phyloP scores from a whole-genome alignment of 2,329 filamentous ascomycete species.

The Paraphaeosphaeria sporulosa region DNA sequence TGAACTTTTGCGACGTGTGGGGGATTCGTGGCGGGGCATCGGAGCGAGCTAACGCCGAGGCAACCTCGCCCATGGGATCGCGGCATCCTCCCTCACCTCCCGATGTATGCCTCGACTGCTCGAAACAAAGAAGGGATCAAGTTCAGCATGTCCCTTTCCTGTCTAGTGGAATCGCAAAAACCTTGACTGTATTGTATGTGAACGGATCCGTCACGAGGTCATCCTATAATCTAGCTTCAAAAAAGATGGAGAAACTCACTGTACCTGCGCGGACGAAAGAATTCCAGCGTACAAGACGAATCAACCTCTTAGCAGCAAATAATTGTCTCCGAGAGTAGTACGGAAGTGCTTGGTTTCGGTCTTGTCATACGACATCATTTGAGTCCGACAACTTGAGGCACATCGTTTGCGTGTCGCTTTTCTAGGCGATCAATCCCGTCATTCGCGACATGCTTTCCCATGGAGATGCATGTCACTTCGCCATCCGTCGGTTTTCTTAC shows the following conservation, averaged over 20 bases:
- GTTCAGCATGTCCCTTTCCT: background rate
- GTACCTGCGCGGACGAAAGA: background rate
- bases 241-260: background rate
- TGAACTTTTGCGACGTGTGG: slow-evolving; percentile 10
- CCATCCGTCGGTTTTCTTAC: background rate
- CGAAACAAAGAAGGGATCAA: background rate
- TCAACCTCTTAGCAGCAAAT: background rate
- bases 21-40: slow-evolving; percentile 4
- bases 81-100: background rate
- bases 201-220: no score
- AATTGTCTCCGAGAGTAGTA: no score
- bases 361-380: no score
- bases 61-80: background rate
- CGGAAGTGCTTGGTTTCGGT: background rate
- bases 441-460: background rate
- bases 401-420: background rate
- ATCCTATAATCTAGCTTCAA: background rate
- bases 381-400: background rate
- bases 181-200: no score
- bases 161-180: background rate
- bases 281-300: background rate
- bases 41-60: slow-evolving; percentile 11
- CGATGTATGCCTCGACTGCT: background rate
- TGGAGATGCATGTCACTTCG: background rate
- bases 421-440: background rate